phyloP scores from a whole-genome alignment of 345 rosid genomes.

The Rhodomyrtus tomentosa region DNA sequence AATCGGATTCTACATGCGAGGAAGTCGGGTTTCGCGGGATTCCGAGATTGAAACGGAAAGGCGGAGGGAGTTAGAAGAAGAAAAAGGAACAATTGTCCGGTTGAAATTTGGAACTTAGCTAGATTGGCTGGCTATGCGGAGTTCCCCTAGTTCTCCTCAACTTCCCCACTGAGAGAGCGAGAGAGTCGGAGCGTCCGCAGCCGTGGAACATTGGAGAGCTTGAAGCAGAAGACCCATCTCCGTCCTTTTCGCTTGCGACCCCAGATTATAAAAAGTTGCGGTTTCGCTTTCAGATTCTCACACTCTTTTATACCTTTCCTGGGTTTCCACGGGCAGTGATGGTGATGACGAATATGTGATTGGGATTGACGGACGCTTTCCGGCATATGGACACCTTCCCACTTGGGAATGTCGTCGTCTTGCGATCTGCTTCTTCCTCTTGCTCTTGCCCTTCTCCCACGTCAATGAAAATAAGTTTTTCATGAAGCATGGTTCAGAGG shows the following conservation, averaged over 20 bases:
- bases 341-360: background rate
- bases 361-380: background rate
- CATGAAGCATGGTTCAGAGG: too few relatives aligned
- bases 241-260: background rate
- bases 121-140: background rate
- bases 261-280: background rate
- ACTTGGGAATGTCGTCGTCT: background rate
- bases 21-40: background rate
- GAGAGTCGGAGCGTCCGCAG: background rate
- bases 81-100: background rate
- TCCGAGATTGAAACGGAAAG: background rate
- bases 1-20: background rate
- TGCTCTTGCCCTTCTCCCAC: too few relatives aligned
- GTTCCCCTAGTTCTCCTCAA: background rate
- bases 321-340: background rate
- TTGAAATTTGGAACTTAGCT: background rate
- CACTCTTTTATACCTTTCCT: background rate
- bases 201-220: background rate
- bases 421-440: too few relatives aligned
- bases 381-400: background rate
- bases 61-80: background rate
- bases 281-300: background rate
- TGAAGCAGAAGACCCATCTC: background rate
- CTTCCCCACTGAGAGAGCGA: background rate
- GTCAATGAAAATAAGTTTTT: too few relatives aligned